Evolutionary conservation across 495 filamentous ascomycete species (phyloP), one percentile per base, ranked within the genome.

Genomic region (Staphylotrichum longicolle): DNA sequence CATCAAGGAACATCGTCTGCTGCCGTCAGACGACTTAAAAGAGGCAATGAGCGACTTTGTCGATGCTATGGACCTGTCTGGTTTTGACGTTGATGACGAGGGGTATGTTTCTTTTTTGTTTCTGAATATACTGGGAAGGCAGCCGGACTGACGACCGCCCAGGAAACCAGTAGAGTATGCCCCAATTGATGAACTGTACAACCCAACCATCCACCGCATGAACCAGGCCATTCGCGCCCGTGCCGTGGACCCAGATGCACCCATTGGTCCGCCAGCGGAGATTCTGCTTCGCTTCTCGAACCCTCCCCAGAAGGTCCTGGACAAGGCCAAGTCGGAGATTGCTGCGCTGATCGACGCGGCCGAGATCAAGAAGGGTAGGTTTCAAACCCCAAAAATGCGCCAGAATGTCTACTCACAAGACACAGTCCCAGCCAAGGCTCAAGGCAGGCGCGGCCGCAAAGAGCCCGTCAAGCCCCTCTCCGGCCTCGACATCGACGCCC

Each of bases 151-250:
- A 82, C 61, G 20, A 32, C 55, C 34, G 40, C 12, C 56, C 54
- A 91, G 88, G n/a, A 79, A 90, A 10, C 78, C 79, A 1, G 72
- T 79, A 10, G 89, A 96, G 63, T 91, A 90, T 45, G 83, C 89
- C 40, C 80, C 85, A 8, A 83, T 96, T 52, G 91, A 95, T 34
- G 90, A 97, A 53, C 85, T 86, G 2, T 98, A 85, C 76, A 92
- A 90, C n/a, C 92, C 94, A n/a, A 68, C 90, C n/a, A 77, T 97
- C 30, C 94, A 98, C 71, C 88, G 93, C 57, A 83, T 97, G 44
- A 88, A 91, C 61, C 86, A 95, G 74, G 90, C 90, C 44, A 84
- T 97, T 57, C 85, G 88, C 35, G 85, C 86, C 71, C 88, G 93
- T 27, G 94, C 93, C 0, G 82, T 91, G 3, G 80, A 93, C 69